Conservation (phyloP, 805 yeast genomes). For the Cyberlindnera maclurae region DNA sequence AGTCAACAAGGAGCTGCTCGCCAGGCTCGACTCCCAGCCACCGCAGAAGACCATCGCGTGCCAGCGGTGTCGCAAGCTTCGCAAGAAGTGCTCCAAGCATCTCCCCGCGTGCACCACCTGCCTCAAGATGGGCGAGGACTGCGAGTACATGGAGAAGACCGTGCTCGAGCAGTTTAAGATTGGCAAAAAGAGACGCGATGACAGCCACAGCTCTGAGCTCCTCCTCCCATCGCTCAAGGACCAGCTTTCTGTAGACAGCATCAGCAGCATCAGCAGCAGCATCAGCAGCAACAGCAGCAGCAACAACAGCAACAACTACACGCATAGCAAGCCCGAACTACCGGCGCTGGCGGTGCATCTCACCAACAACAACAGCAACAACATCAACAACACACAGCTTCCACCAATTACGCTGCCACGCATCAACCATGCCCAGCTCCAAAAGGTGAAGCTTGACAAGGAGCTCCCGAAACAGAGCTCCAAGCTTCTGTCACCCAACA, state of each 20-base stretch:
- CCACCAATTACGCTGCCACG: slow-evolving; percentile 12
- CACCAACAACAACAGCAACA: slow-evolving; percentile 1
- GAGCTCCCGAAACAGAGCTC: neutral
- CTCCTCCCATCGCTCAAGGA: slow-evolving; percentile 8
- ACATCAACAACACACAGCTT: too few relatives aligned
- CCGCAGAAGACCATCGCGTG: slow-evolving; percentile 20
- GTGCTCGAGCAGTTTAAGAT: neutral
- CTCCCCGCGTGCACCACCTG: slow-evolving; percentile 44
- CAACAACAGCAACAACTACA: too few relatives aligned
- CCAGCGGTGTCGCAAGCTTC: slow-evolving; percentile 25
- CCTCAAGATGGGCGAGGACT: slow-evolving; percentile 33
- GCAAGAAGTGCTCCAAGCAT: slow-evolving; percentile 46
- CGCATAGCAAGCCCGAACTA: neutral
- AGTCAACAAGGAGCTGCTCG: slow-evolving; percentile 4
- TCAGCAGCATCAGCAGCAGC: too few relatives aligned
- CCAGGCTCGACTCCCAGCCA: slow-evolving; percentile 4
- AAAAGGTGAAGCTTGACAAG: slow-evolving; percentile 2
- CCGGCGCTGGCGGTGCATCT: neutral
- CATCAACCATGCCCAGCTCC: slow-evolving; percentile 6
- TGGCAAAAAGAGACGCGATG: neutral
- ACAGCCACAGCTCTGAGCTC: slow-evolving; percentile 1
- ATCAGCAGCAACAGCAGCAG: too few relatives aligned
- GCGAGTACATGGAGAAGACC: slow-evolving; percentile 20
- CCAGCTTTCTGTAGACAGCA: too few relatives aligned
- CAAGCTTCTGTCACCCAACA: slow-evolving; percentile 1